Conservation (phyloP, 1,284 basidiomycete genomes). For the Cutaneotrichosporon sp. region DNA sequence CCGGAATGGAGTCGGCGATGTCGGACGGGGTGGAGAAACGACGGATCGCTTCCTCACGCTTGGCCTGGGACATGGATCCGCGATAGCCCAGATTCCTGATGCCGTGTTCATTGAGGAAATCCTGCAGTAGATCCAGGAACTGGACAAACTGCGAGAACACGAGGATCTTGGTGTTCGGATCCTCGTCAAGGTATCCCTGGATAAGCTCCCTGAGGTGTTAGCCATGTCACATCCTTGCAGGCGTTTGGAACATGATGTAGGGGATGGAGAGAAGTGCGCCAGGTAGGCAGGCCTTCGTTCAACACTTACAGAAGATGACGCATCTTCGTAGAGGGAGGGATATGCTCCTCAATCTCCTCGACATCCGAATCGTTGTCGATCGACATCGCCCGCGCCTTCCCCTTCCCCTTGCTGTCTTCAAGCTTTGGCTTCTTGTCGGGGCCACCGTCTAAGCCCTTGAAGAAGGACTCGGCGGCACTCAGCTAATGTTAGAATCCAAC, state of each 20-base stretch:
- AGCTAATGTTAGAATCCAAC: not conserved
- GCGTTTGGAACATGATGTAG: no score
- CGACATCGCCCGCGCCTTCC: conserved; percentile 5
- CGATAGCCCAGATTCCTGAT: conserved; percentile 36
- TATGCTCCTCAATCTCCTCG: conserved; percentile 4
- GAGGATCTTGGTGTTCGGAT: conserved; percentile 31
- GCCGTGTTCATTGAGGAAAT: conserved; percentile 26
- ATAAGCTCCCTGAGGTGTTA: conserved; percentile 24
- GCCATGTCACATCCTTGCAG: not conserved
- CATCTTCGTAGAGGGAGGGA: conserved; percentile 41
- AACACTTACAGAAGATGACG: conserved; percentile 32
- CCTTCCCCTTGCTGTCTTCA: conserved; percentile 8
- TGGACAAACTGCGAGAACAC: conserved; percentile 44
- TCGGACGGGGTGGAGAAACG: conserved; percentile 30
- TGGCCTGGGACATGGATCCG: conserved; percentile 39
- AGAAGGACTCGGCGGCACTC: not conserved
- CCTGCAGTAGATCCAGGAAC: conserved; percentile 37
- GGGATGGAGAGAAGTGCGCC: no score
- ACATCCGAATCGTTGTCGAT: conserved; percentile 4
- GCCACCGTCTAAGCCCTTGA: not conserved
- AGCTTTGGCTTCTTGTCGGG: conserved; percentile 7
- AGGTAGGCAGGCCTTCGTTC: no score
- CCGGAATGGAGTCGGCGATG: conserved; percentile 23
- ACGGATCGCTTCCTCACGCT: conserved; percentile 35
- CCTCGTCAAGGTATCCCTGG: conserved; percentile 26